Evolutionary conservation across 148 eudicot genomes (phyloP).

Genomic region (Chenopodium album): DNA sequence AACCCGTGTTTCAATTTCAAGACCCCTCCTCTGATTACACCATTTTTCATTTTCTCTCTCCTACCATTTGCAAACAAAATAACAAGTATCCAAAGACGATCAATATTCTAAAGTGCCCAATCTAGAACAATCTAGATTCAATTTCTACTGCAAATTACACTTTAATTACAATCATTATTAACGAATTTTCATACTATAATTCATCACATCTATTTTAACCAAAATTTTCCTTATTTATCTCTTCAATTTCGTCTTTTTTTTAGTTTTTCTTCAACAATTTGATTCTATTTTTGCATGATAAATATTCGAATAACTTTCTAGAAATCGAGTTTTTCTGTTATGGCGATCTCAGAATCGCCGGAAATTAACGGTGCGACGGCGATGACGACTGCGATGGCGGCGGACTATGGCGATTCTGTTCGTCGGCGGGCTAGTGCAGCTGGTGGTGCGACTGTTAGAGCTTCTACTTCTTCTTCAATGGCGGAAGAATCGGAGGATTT

Average conservation of each 20-base stretch:
- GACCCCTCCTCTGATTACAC: background rate
- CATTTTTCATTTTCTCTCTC: background rate
- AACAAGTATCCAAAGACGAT: background rate
- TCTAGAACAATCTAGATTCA: background rate
- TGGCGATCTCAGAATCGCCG: conserved; percentile 56
- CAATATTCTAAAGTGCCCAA: background rate
- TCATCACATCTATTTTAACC: background rate
- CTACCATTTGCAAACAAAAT: conserved; percentile 2
- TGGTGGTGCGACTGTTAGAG: background rate
- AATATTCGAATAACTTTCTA: background rate
- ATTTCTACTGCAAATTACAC: background rate
- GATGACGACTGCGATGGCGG: conserved; percentile 19
- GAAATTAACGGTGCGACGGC: conserved; percentile 30
- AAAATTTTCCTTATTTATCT: background rate
- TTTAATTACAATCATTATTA: too few relatives aligned
- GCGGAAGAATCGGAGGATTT: conserved; percentile 20
- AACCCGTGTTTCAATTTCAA: background rate
- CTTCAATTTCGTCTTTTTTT: background rate
- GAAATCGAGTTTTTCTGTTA: background rate
- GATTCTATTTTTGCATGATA: conserved; percentile 1
- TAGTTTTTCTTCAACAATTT: too few relatives aligned
- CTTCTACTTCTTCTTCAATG: conserved; percentile 20
- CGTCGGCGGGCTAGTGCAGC: conserved; percentile 35
- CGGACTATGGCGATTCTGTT: conserved; percentile 22
- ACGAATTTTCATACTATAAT: background rate